These are phyloP conservation scores for Protomyces inouyei DNA, from an alignment of 1,139 yeast species.

Conservation along the genomic window DNA sequence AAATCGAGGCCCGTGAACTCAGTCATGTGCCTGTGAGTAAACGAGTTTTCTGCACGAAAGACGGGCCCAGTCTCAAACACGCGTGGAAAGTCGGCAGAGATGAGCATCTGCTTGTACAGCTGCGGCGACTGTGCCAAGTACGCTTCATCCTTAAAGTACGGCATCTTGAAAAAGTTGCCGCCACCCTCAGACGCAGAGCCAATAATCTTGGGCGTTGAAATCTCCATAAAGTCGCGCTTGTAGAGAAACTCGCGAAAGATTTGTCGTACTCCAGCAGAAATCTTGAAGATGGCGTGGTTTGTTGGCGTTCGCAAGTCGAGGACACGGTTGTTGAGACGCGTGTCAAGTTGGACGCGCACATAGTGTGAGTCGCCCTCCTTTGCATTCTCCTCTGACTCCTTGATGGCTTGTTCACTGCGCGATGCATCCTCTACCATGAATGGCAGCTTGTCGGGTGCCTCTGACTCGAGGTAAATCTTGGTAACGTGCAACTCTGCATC, in stretches of 20 bases:
- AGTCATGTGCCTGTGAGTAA: conserved; percentile 98
- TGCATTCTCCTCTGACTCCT: conserved; percentile 63
- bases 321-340: conserved; percentile 89
- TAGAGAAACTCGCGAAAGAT: conserved; percentile 83
- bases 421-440: conserved; percentile 93
- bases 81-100: conserved; percentile 94
- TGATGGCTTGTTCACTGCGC: conserved; percentile 75
- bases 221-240: conserved; percentile 69
- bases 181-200: conserved; percentile 99
- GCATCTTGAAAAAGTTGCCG: conserved; percentile 86
- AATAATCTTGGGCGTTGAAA: conserved; percentile 91
- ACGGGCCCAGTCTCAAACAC: conserved; percentile 97
- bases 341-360: conserved; percentile 92
- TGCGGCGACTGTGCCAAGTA: conserved; percentile 98
- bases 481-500: conserved; percentile 77
- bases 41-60: conserved; percentile 97
- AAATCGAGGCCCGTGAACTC: conserved; percentile 95
- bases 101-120: conserved; percentile 93
- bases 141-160: conserved; percentile 88
- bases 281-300: conserved; percentile 93
- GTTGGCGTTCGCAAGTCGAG: conserved; percentile 95
- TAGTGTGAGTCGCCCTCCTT: conserved; percentile 47
- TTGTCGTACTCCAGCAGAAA: conserved; percentile 82
- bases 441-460: conserved; percentile 89
- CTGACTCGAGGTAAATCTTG: conserved; percentile 70